Conservation (phyloP, 257 asterid species). For the Ilex aquifolium region DNA sequence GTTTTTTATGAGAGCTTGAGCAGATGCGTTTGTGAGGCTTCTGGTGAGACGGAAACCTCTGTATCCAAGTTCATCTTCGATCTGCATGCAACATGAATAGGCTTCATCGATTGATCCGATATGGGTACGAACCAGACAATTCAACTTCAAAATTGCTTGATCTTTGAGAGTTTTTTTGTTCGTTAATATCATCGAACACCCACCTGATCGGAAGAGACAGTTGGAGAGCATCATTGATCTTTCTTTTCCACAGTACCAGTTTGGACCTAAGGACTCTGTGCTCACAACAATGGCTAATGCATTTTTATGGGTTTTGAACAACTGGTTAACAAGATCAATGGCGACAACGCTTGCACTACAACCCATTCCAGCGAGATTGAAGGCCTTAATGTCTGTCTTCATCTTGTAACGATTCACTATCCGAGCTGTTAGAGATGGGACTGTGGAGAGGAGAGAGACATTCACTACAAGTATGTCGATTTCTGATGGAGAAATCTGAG, state of each 20-base stretch:
- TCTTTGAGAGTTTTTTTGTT: slow-evolving; percentile 13
- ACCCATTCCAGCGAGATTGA: slow-evolving; percentile 40
- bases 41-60: slow-evolving; percentile 29
- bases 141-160: slow-evolving; percentile 21
- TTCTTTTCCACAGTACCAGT: slow-evolving; percentile 36
- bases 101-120: slow-evolving; percentile 30
- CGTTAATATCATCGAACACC: slow-evolving; percentile 33
- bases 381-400: slow-evolving; percentile 24
- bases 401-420: slow-evolving; percentile 28
- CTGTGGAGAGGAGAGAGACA: slow-evolving; percentile 25
- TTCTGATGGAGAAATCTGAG: slow-evolving; percentile 25
- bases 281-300: slow-evolving; percentile 26
- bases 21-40: slow-evolving; percentile 20
- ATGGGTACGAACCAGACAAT: slow-evolving; percentile 23
- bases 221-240: slow-evolving; percentile 35
- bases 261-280: slow-evolving; percentile 25
- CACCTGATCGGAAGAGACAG: slow-evolving; percentile 34
- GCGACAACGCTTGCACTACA: slow-evolving; percentile 35
- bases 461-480: slow-evolving; percentile 32
- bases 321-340: slow-evolving; percentile 23
- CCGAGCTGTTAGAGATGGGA: slow-evolving; percentile 24
- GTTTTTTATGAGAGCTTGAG: slow-evolving; percentile 14
- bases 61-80: slow-evolving; percentile 23
- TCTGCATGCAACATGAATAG: slow-evolving; percentile 26
- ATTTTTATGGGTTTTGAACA: slow-evolving; percentile 16